Evolutionary conservation across 352 stramenopile species (phyloP).

Genomic region (Phytopythium cucurbitacearum): DNA sequence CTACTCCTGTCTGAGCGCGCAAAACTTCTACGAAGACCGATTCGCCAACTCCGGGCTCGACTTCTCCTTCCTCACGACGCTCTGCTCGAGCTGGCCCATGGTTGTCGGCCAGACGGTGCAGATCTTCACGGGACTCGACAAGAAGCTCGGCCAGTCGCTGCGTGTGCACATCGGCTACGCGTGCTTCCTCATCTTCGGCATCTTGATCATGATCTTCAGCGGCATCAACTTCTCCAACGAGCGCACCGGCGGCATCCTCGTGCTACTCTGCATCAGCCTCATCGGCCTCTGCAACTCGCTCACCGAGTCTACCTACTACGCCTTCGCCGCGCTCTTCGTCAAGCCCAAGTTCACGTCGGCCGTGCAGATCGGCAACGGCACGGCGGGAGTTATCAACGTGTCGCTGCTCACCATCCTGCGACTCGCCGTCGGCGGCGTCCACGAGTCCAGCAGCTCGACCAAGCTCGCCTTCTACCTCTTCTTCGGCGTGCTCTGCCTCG

Average conservation of each 20-base stretch:
- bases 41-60: constrained; percentile 46
- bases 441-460: constrained; percentile 19
- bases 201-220: constrained; percentile 39
- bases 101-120: constrained; percentile 44
- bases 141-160: constrained; percentile 21
- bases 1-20: constrained; percentile 46
- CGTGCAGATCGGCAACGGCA: constrained; percentile 47
- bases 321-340: constrained; percentile 39
- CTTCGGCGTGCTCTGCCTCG: constrained; percentile 36
- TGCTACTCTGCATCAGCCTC: constrained; percentile 33
- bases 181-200: constrained; percentile 27
- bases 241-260: constrained; percentile 31
- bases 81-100: constrained; percentile 58
- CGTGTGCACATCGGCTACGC: constrained; percentile 30
- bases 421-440: constrained; percentile 28
- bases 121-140: constrained; percentile 55
- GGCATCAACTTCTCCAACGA: constrained; percentile 26
- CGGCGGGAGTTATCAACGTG: constrained; percentile 39
- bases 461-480: constrained; percentile 43
- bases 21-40: constrained; percentile 29
- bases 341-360: constrained; percentile 52
- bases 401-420: constrained; percentile 35
- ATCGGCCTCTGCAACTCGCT: constrained; percentile 43
- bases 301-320: constrained; percentile 44
- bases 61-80: constrained; percentile 69